Base-by-base conservation (phyloP, 192 early-diverging fungal species). In the Coemansia sp. region DNA sequence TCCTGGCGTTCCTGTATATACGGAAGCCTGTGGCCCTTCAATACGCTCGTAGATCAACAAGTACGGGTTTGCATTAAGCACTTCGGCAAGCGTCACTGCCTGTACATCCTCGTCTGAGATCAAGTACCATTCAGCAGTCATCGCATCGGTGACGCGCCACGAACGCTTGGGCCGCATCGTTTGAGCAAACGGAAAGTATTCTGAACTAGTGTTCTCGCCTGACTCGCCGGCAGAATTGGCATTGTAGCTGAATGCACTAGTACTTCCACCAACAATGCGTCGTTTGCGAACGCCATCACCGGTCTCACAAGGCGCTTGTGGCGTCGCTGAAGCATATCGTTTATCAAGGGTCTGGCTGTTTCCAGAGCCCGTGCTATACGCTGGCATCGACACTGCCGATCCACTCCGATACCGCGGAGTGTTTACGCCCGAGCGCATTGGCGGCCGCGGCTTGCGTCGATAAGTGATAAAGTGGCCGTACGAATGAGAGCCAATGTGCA, bases 391-490 rank as follows among this genome's bases (percentile, higher is more conserved):
- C 10, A 65, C 66, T 1, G 55, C 56, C 1, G 76, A 73, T 22
- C 58, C 60, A 55, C 76, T 79, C 12, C 70, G 64, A 49, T 79
- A 72, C 25, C 76, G 67, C 19, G 76, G 76, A 5, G 76, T 79
- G 55, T 79, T 79, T 61, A 79, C 69, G 1, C 71, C 76, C 1
- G 76, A 79, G 49, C 76, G 76, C 22, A 63, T 67, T 1, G 73
- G 66, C 45, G 69, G 60, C 48, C 70, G 58, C 22, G 72, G 61
- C 49, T 68, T 71, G 70, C 89, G 86, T 17, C 94, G 79, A 75
- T 94, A 96, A 0, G 94, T 93, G 23, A 97, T 88, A 86, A 96
- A 98, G 72, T 98, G 96, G 8, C 96, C 96, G 0, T 85, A 88
- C 9, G 95, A 89, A 72, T 98, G 96, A 37, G 79, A 82, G 11